Conservation (phyloP, 2,329 filamentous ascomycete species). For the Chrysosphaeria jannelii region DNA sequence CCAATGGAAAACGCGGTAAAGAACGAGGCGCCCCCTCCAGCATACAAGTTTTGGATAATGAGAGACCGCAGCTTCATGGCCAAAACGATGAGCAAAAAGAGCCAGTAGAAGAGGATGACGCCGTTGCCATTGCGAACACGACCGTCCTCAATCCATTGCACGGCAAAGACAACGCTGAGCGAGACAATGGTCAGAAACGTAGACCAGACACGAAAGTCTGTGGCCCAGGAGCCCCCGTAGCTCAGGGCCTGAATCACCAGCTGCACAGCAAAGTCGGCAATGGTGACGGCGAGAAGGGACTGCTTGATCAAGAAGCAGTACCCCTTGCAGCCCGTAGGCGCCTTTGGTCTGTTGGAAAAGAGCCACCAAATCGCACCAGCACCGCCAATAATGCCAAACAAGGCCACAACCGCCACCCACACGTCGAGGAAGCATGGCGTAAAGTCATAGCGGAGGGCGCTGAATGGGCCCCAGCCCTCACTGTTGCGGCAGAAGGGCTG, state of each 20-base stretch:
- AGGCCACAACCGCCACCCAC: slow-evolving; percentile 50
- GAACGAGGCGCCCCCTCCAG: slow-evolving; percentile 33
- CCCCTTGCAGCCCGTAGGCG: too few species aligned
- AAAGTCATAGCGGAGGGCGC: slow-evolving; percentile 66
- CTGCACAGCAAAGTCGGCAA: slow-evolving; percentile 39
- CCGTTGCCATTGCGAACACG: slow-evolving; percentile 63
- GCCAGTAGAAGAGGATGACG: slow-evolving; percentile 76
- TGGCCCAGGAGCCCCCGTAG: slow-evolving; percentile 38
- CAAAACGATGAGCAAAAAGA: slow-evolving; percentile 51
- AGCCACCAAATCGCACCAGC: slow-evolving; percentile 55
- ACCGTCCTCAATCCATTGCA: slow-evolving; percentile 70
- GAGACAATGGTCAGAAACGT: slow-evolving; percentile 42
- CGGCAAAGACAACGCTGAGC: slow-evolving; percentile 39
- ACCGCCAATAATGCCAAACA: slow-evolving; percentile 52
- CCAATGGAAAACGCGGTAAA: slow-evolving; percentile 49
- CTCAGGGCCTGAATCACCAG: slow-evolving; percentile 44
- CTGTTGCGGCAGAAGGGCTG: slow-evolving; percentile 65
- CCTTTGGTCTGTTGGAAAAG: slow-evolving; percentile 32
- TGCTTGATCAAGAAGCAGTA: slow-evolving; percentile 86
- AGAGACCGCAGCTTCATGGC: slow-evolving; percentile 65
- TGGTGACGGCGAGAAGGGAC: slow-evolving; percentile 37
- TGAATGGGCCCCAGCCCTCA: slow-evolving; percentile 90
- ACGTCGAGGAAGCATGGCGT: slow-evolving; percentile 94
- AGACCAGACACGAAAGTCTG: slow-evolving; percentile 69
- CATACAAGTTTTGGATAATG: slow-evolving; percentile 44